phyloP scores from a whole-genome alignment of 2,329 filamentous ascomycete species.

The Ophiocordyceps camponoti-leonardi region DNA sequence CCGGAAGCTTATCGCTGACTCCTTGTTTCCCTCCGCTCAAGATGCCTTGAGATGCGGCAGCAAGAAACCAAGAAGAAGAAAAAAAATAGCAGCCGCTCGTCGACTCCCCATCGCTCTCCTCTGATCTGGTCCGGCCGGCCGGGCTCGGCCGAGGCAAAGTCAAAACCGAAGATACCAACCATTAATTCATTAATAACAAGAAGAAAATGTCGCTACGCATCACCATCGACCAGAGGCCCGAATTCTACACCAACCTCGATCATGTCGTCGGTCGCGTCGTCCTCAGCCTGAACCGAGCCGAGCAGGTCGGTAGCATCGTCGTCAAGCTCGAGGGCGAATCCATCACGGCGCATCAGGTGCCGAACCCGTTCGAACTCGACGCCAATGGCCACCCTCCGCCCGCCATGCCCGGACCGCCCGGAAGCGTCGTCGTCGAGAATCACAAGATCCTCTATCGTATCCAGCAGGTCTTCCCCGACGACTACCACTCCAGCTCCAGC shows the following conservation, averaged over 20 bases:
- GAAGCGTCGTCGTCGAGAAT: constrained; percentile 34
- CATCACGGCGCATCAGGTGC: constrained; percentile 42
- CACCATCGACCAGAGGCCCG: constrained; percentile 45
- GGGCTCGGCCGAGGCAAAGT: not conserved
- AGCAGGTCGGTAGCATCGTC: constrained; percentile 54
- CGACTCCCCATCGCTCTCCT: too few species aligned
- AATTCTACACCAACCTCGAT: constrained; percentile 70
- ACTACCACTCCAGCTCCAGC: constrained; percentile 22
- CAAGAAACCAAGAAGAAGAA: too few species aligned
- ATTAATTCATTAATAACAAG: too few species aligned
- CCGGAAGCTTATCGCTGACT: not conserved
- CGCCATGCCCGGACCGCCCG: constrained; percentile 16
- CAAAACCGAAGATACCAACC: not conserved
- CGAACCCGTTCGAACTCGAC: constrained; percentile 26
- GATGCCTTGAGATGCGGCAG: not conserved
- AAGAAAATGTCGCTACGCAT: constrained; percentile 53
- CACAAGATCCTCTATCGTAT: constrained; percentile 64
- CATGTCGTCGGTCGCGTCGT: constrained; percentile 45
- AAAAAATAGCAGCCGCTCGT: too few species aligned
- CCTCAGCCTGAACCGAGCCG: constrained; percentile 42
- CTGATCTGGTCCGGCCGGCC: too few species aligned
- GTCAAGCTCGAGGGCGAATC: constrained; percentile 76
- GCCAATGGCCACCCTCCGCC: constrained; percentile 14
- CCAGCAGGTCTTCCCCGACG: constrained; percentile 53
- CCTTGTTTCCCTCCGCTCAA: not conserved